These are phyloP conservation scores for Pythium volutum DNA, from an alignment of 352 stramenopile species.

Conservation along the genomic window DNA sequence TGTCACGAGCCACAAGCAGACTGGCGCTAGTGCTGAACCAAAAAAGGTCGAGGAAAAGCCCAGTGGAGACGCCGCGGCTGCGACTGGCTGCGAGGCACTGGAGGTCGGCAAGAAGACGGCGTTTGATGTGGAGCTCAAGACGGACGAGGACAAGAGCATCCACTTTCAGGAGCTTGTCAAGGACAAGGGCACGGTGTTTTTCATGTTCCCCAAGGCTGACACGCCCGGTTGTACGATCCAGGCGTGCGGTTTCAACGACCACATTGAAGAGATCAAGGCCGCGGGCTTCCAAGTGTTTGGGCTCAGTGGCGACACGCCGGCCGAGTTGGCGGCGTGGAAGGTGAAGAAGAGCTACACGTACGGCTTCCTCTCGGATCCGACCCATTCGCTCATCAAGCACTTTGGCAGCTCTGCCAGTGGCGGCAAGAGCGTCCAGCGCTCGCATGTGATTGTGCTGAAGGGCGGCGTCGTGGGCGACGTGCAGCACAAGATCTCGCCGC, in stretches of 20 bases:
- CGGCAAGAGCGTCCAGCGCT: conserved; percentile 66
- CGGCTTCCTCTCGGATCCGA: conserved; percentile 75
- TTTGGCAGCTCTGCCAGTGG: conserved; percentile 75
- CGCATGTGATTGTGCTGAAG: conserved; percentile 81
- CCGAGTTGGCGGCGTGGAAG: conserved; percentile 75
- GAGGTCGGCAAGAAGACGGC: conserved; percentile 44
- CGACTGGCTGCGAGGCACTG: conserved; percentile 15
- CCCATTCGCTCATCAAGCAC: conserved; percentile 70
- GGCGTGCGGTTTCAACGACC: conserved; percentile 83
- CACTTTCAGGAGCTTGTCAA: conserved; percentile 72
- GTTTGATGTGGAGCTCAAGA: conserved; percentile 69
- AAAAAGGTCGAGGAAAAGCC: conserved; percentile 12
- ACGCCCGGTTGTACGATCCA: conserved; percentile 83
- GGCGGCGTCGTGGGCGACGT: conserved; percentile 74
- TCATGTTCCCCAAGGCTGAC: conserved; percentile 88
- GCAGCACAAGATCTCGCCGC: conserved; percentile 63
- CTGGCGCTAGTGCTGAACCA: background rate
- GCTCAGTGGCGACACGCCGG: conserved; percentile 65
- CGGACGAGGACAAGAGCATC: conserved; percentile 50
- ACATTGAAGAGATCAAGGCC: conserved; percentile 68
- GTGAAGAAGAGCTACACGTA: conserved; percentile 77
- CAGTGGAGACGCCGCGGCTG: background rate
- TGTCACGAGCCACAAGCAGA: conserved; percentile 48
- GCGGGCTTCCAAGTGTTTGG: conserved; percentile 82
- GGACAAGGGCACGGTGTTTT: conserved; percentile 78